Conservation (phyloP, 805 yeast species). For the Wickerhamiella spandovensis region DNA sequence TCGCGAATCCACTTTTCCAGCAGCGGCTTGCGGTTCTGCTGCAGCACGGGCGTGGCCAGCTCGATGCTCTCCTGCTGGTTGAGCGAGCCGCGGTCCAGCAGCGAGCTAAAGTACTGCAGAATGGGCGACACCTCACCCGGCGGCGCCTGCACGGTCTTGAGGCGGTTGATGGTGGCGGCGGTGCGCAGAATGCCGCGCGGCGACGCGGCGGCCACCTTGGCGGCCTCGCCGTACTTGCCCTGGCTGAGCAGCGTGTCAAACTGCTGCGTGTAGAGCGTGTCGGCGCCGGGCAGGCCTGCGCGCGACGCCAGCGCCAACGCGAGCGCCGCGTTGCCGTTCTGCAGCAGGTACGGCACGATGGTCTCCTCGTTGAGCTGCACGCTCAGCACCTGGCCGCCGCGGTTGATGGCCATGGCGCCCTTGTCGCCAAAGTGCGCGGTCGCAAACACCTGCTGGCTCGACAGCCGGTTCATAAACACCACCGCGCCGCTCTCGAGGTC, state of each 20-base stretch:
- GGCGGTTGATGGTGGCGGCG: slow-evolving; percentile 82
- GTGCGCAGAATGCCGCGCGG: slow-evolving; percentile 72
- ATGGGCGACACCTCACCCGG: slow-evolving; percentile 95
- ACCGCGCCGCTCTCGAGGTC: slow-evolving; percentile 88
- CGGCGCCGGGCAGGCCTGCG: slow-evolving; percentile 97
- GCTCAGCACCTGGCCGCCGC: slow-evolving; percentile 87
- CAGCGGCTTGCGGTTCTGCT: slow-evolving; percentile 84
- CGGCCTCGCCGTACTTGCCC: slow-evolving; percentile 87
- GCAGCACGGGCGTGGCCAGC: slow-evolving; percentile 87
- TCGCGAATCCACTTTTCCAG: slow-evolving; percentile 95
- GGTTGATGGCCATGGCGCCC: slow-evolving; percentile 88
- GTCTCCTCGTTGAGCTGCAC: slow-evolving; percentile 78
- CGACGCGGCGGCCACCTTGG: slow-evolving; percentile 92
- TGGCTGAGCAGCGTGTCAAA: slow-evolving; percentile 70
- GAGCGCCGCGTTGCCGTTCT: slow-evolving; percentile 72
- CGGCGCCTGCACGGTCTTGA: slow-evolving; percentile 78
- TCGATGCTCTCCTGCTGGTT: slow-evolving; percentile 90
- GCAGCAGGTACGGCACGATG: slow-evolving; percentile 78
- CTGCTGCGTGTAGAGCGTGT: slow-evolving; percentile 77
- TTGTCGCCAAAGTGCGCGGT: slow-evolving; percentile 66
- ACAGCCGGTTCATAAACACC: slow-evolving; percentile 89
- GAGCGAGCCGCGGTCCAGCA: slow-evolving; percentile 83
- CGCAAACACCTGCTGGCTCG: slow-evolving; percentile 90
- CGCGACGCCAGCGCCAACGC: slow-evolving; percentile 85
- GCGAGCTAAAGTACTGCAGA: slow-evolving; percentile 78